Evolutionary conservation across 2,329 filamentous ascomycete species (phyloP), one percentile per base, ranked within the genome.

Genomic region (Curvularia eragrostidis): DNA sequence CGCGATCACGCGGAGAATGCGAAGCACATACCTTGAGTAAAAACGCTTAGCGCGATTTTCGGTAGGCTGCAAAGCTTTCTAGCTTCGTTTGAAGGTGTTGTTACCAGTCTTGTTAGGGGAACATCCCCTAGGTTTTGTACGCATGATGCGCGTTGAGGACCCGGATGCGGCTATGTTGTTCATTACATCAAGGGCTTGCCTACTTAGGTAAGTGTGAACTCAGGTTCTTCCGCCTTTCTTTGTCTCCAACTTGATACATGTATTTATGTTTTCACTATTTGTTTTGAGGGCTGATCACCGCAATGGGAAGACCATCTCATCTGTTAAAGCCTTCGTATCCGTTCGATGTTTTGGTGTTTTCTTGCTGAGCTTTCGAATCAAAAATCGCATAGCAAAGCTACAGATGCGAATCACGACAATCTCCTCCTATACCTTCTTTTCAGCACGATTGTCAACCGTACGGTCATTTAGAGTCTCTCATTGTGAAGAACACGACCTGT

Each of bases 171-270:
- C 21, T n/a, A 5, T 24, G 21, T 13, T 38, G 32, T 18, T 38
- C 21, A 12, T 38, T 15, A 48, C 7, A 38, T 26, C 46, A 38
- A 48, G 46, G 46, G 46, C 21, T 26, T 48, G 21, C 46, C 32
- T 18, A 48, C 13, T 23, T n/a, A 19, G 46, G 46, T 24, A 24
- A 48, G 32, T 21, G 15, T 13, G 46, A 48, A 48, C 46, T 15
- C 12, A 21, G 18, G 46, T 48, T 48, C 46, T 48, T 18, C 21
- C 21, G 15, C 32, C 21, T 48, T 48, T 48, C 46, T 48, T 48
- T 48, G 46, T 48, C 32, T 48, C 6, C 15, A 26, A 34, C 8
- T 24, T 23, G 46, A 48, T 15, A 38, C 46, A 38, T n/a, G 8
- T 9, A 34, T 8, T 10, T 38, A 19, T 24, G 46, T 32, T 18